Base-by-base conservation (phyloP, 140 eudicot genomes). In the Cichorium intybus region DNA sequence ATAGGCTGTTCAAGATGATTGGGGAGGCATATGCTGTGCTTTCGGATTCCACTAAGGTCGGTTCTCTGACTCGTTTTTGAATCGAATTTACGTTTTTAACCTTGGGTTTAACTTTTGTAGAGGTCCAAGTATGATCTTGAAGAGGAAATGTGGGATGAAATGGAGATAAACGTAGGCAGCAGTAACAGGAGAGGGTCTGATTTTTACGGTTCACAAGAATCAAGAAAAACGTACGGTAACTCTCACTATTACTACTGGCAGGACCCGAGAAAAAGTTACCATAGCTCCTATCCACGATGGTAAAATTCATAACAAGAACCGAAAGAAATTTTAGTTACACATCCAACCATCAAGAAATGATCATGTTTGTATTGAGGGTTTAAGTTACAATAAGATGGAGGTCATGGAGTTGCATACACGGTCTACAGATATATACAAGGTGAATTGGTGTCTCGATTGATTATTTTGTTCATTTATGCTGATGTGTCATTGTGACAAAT, bases 11-110 rank as follows among this genome's bases (percentile, higher is more conserved):
- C 71, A 94, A 94, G 74, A 74, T 89, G 81, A 94, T 94, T 72
- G 99, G 99, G 35, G 95, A 94, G 75, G 97, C 99, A 24, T 86
- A 94, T 76, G 88, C 85, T 43, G 97, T 94, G 63, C 99, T 94
- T 60, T 94, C 99, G 33, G 95, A 94, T 75, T 68, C 88, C 41
- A 68, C 80, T 61, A 86, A 89, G 99, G 99, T 82, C 57, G 22
- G 70, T 62, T 41, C 23, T 54, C 45, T 53, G 20, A n/a, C n/a
- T n/a, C n/a, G n/a, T 9, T 22, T 21, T 29, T 4, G 4, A 7
- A 17, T 46, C 17, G 5, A 6, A 48, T 6, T 20, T 15, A 1
- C 52, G 0, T 17, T 65, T 69, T 3, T 67, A 23, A 68, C 65
- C 22, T 12, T 18, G 0, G 5, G 28, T 11, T 24, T 37, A 17